Conservation (phyloP, 1,284 basidiomycete genomes). For the Mycena sp. region DNA sequence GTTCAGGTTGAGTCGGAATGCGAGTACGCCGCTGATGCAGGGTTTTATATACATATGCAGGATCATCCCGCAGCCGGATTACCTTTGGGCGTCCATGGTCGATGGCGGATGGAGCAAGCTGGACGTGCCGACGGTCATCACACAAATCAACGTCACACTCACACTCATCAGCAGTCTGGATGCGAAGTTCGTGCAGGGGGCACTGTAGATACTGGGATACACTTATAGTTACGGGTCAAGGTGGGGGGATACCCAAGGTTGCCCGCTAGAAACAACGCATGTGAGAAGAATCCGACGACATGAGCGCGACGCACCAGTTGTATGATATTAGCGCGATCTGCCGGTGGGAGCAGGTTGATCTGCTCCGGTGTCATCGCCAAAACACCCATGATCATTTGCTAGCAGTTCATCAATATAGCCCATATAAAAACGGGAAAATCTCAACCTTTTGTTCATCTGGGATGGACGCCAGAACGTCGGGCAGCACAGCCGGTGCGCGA, state of each 20-base stretch:
- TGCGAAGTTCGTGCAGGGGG: slow-evolving; percentile 21
- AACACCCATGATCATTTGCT: slow-evolving; percentile 75
- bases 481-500: slow-evolving; percentile 39
- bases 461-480: slow-evolving; percentile 64
- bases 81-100: slow-evolving; percentile 38
- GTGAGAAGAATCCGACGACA: background rate
- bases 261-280: slow-evolving; percentile 15
- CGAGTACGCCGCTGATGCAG: background rate
- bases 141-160: slow-evolving; percentile 41
- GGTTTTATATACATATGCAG: slow-evolving; percentile 16
- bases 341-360: slow-evolving; percentile 65
- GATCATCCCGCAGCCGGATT: slow-evolving; percentile 43
- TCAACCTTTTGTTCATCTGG: slow-evolving; percentile 76
- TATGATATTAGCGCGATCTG: slow-evolving; percentile 70
- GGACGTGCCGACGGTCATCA: slow-evolving; percentile 32
- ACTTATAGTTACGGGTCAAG: too few relatives aligned
- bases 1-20: slow-evolving; percentile 3
- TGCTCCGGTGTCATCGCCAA: slow-evolving; percentile 77
- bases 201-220: too few relatives aligned
- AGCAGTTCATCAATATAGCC: background rate
- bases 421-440: slow-evolving; percentile 12
- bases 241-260: slow-evolving; percentile 16
- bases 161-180: slow-evolving; percentile 35
- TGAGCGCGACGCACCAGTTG: slow-evolving; percentile 63
- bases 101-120: slow-evolving; percentile 44